Conservation (phyloP, 345 rosid species). For the Citrus glauca region DNA sequence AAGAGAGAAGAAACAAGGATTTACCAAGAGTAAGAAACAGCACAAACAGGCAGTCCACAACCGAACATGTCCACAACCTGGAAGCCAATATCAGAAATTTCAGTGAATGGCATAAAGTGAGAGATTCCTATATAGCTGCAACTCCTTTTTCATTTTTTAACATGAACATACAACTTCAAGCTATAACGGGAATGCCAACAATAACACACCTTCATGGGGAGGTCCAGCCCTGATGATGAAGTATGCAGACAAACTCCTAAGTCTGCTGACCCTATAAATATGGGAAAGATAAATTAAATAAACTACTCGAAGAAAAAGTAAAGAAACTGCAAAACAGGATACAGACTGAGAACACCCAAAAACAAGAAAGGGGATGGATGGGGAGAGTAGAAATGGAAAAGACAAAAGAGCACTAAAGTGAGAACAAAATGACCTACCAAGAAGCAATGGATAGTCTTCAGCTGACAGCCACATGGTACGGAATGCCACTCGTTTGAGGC, state of each 20-base stretch:
- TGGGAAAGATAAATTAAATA: conserved; percentile 6
- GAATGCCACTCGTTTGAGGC: conserved; percentile 84
- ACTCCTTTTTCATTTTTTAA: neutral
- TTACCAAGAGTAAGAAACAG: conserved; percentile 95
- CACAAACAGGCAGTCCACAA: conserved; percentile 94
- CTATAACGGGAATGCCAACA: neutral
- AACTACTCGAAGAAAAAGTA: neutral
- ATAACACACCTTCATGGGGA: conserved; percentile 81
- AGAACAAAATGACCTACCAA: conserved; percentile 37
- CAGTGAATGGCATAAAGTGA: neutral
- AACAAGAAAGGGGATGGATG: neutral
- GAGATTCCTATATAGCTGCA: neutral
- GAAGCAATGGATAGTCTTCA: conserved; percentile 92
- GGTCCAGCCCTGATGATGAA: conserved; percentile 95
- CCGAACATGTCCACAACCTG: conserved; percentile 99
- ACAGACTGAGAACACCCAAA: neutral
- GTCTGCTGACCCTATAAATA: conserved; percentile 41
- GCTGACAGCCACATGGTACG: conserved; percentile 96
- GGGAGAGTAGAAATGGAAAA: neutral
- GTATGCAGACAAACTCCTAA: conserved; percentile 97
- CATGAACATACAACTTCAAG: neutral
- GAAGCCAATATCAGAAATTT: conserved; percentile 15
- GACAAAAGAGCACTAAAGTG: neutral
- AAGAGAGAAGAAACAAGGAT: neutral
- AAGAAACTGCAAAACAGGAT: neutral